Evolutionary conservation across 2,329 filamentous ascomycete species (phyloP).

Genomic region (Diaporthe eres): DNA sequence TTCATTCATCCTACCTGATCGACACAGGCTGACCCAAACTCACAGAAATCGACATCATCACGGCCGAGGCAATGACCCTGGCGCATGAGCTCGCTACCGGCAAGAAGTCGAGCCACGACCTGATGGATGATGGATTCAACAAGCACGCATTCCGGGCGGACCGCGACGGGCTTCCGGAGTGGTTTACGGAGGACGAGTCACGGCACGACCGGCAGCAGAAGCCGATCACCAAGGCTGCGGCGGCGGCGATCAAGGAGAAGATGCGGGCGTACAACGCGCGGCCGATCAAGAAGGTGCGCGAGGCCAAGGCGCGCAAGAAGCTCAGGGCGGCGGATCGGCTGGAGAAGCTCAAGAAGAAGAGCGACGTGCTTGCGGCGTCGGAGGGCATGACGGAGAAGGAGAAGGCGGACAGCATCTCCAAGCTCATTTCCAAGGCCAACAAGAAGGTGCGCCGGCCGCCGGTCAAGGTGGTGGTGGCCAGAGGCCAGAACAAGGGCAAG

Average conservation of each 20-base stretch:
- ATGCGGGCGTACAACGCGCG: conserved; percentile 91
- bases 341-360: conserved; percentile 98
- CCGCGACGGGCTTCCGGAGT: conserved; percentile 91
- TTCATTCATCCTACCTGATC: background rate
- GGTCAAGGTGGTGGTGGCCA: conserved; percentile 90
- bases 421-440: conserved; percentile 83
- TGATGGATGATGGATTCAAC: conserved; percentile 94
- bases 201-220: conserved; percentile 87
- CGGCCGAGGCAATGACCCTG: conserved; percentile 98
- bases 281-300: conserved; percentile 98
- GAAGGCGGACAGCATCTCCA: conserved; percentile 87
- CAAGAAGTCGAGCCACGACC: conserved; percentile 81
- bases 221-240: conserved; percentile 92
- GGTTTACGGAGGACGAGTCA: conserved; percentile 95
- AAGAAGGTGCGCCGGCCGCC: conserved; percentile 89
- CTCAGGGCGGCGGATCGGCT: conserved; percentile 91
- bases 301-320: conserved; percentile 97
- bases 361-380: conserved; percentile 88
- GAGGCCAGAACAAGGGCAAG: conserved; percentile 64
- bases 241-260: conserved; percentile 95
- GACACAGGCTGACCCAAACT: conserved; percentile 6
- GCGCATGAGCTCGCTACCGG: conserved; percentile 93
- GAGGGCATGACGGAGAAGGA: conserved; percentile 96
- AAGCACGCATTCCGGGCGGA: conserved; percentile 88
- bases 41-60: conserved; percentile 95